phyloP scores from a whole-genome alignment of 768 basidiomycete species.

The Trametes villosa region DNA sequence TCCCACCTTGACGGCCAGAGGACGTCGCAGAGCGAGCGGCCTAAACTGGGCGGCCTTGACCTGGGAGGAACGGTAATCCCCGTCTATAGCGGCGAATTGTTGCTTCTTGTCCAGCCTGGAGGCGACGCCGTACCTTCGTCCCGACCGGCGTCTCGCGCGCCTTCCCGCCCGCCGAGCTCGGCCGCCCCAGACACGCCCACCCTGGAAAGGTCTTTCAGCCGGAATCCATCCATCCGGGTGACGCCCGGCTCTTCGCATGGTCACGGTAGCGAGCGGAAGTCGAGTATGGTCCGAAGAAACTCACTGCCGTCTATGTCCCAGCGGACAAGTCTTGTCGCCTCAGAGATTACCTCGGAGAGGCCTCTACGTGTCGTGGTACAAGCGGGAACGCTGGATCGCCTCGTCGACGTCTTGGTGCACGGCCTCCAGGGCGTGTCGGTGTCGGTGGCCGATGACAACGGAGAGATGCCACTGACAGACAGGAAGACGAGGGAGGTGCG shows the following conservation, averaged over 20 bases:
- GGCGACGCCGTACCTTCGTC: constrained; percentile 47
- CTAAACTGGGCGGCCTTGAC: constrained; percentile 34
- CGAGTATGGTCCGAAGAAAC: constrained; percentile 72
- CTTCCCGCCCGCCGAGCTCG: constrained; percentile 75
- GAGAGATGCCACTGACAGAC: constrained; percentile 78
- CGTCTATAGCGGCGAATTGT: constrained; percentile 73
- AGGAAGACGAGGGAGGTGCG: constrained; percentile 73
- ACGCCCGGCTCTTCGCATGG: constrained; percentile 61
- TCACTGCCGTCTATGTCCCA: constrained; percentile 80
- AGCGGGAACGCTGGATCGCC: constrained; percentile 74
- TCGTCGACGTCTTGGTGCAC: constrained; percentile 77
- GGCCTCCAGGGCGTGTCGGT: constrained; percentile 79
- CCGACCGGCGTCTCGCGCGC: constrained; percentile 59
- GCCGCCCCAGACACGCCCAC: constrained; percentile 45
- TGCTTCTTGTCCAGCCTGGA: constrained; percentile 66
- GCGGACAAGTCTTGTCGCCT: constrained; percentile 56
- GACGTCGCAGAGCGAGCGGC: constrained; percentile 11
- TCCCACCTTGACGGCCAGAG: constrained; percentile 40
- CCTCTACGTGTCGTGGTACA: constrained; percentile 78
- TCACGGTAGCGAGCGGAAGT: constrained; percentile 74
- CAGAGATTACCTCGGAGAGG: constrained; percentile 69
- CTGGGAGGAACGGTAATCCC: constrained; percentile 73
- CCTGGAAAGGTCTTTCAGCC: constrained; percentile 48
- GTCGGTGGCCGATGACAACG: constrained; percentile 84
- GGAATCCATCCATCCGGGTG: constrained; percentile 79